Evolutionary conservation across 106 monocot genomes (phyloP).

Genomic region (Xerophyta viscosa): DNA sequence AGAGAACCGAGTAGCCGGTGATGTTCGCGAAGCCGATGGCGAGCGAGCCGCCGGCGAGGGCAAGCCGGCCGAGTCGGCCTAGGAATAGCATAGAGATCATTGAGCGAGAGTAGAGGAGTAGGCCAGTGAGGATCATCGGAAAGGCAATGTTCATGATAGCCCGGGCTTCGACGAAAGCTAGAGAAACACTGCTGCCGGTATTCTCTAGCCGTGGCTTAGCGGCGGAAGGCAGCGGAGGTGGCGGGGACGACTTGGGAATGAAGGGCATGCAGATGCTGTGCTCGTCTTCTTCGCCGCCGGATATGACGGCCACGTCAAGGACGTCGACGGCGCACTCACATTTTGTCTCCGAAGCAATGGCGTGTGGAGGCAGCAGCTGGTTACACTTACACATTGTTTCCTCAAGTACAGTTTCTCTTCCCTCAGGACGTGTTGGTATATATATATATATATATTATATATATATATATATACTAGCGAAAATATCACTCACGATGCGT

Average conservation of each 20-base stretch:
- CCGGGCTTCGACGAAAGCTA: slow-evolving; percentile 16
- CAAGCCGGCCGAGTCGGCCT: slow-evolving; percentile 51
- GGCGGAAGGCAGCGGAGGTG: too few relatives aligned
- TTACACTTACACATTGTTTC: too few relatives aligned
- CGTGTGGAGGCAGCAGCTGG: too few relatives aligned
- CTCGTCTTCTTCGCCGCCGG: not conserved
- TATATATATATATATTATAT: too few relatives aligned
- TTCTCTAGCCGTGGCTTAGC: not conserved
- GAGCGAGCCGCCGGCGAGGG: slow-evolving; percentile 75
- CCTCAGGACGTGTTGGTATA: too few relatives aligned
- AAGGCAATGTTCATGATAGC: slow-evolving; percentile 32
- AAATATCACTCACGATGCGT: too few relatives aligned
- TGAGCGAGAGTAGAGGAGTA: slow-evolving; percentile 81
- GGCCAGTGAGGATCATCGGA: slow-evolving; percentile 66
- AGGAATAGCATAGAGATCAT: slow-evolving; percentile 92
- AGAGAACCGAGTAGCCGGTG: slow-evolving; percentile 88
- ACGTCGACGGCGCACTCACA: too few relatives aligned
- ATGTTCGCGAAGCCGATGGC: slow-evolving; percentile 92
- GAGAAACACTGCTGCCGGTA: slow-evolving; percentile 3
- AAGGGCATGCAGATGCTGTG: not conserved
- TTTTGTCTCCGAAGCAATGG: too few relatives aligned
- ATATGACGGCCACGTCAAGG: too few relatives aligned
- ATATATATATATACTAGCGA: too few relatives aligned
- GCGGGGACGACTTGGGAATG: not conserved
- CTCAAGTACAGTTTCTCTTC: too few relatives aligned